Base-by-base conservation (phyloP, 257 asterid species). In the Pogostemon cablin region DNA sequence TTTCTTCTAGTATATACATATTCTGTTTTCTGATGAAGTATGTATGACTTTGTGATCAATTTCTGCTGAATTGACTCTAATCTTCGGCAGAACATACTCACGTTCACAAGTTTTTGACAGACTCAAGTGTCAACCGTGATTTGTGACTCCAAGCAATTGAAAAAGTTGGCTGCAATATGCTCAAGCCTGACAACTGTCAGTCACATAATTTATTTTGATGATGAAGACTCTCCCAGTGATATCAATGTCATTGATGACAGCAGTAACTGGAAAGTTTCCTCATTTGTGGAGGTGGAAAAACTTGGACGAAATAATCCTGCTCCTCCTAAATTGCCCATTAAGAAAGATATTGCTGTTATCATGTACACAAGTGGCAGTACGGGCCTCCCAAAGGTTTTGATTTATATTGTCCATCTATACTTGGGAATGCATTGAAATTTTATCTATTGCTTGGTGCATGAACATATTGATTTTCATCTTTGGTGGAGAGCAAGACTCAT, bases 311-410 rank as follows among this genome's bases (percentile, higher is more conserved):
- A 56, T 80, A 80, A 69, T 74, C 83, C 91, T 69, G 79, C 81
- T 78, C 80, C 59, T 34, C 80, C 98, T 60, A 85, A 77, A 42
- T 65, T 82, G 69, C 98, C 98, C 9, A 78, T 73, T 74, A 92
- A 89, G 81, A 84, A 84, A 75, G 98, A 92, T 77, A 79, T 81
- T 77, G 98, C 96, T 72, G 95, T 92, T 72, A 83, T 92, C 72
- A 92, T 92, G 98, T 92, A 86, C 83, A 89, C 98, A n/a, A 92
- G 96, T 85, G 98, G 98, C 76, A 92, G 98, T 72, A 89, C 98
- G 56, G 96, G 96, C 84, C 79, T 87, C 63, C 98, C 98, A 60
- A 92, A 92, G 98, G 98, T 92, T 55, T 44, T 60, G 80, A 55
- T 71, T 47, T 40, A 42, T 52, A 40, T 61, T 43, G 40, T 35